Evolutionary conservation across 2,329 filamentous ascomycete species (phyloP), one percentile per base, ranked within the genome.

Genomic region (Botrytis tulipae): DNA sequence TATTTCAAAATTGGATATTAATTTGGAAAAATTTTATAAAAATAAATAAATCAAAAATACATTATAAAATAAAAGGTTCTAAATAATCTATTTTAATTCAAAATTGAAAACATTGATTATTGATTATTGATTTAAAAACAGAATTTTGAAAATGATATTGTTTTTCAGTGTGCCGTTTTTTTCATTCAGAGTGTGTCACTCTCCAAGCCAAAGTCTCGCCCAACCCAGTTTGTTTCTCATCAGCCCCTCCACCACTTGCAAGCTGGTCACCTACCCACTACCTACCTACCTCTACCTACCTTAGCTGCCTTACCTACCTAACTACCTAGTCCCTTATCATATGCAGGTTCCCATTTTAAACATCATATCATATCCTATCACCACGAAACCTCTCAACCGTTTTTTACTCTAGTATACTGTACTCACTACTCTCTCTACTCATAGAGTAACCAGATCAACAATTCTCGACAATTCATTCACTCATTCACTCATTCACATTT

Each of bases 321-420:
- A 69, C 67, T 35, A 48, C 40, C 42, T 59, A 25, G 51, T 35
- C 48, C 44, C 29, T 35, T 57, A 40, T 57, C 37, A 5, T 32
- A 63, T 63, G 61, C 61, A 63, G 61, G 61, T 63, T 63, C 37
- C 61, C 40, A 63, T 29, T 63, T 18, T 29, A 7, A 42, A 20
- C 37, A 16, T n/a, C 18, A 46, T 46, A 46, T 48, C 20, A 25
- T 4, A 62, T 37, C 35, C 16, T 4, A 40, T 62, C 35, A 40
- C 25, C 22, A 62, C 60, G 37, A 62, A n/a, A 9, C 35, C 6
- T n/a, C 48, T 54, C 48, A n/a, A 54, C 48, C 1, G 5, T n/a
- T 54, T n/a, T 54, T n/a, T 1, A 18, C 51, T 57, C 51, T n/a
- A 57, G 51, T 57, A 29, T 29, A 16, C 51, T 29, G 14, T 57